phyloP scores from a whole-genome alignment of 176 grass and related monocot species.

The Oryza brachyantha region DNA sequence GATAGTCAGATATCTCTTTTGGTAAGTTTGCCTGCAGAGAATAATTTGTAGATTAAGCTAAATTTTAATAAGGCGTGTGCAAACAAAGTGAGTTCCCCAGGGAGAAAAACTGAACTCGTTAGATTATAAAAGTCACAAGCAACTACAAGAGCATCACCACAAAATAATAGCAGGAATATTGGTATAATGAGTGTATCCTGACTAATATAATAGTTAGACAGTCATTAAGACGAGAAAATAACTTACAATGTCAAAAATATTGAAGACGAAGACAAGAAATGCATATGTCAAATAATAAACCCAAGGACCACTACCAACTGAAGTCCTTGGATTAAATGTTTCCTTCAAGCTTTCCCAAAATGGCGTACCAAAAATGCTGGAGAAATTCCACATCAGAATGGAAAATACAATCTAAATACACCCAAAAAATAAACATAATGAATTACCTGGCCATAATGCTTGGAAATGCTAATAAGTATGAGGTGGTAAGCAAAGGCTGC shows the following conservation, averaged over 20 bases:
- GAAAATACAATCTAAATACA: not conserved
- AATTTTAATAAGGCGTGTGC: not conserved
- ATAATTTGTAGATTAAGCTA: constrained; percentile 30
- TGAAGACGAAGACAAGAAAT: constrained; percentile 86
- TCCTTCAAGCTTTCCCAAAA: constrained; percentile 82
- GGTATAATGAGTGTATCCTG: not conserved
- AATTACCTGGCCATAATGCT: constrained; percentile 87
- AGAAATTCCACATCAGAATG: constrained; percentile 47
- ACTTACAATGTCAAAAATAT: constrained; percentile 99
- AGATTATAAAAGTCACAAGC: not conserved
- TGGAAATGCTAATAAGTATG: constrained; percentile 90
- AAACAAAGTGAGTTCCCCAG: not conserved
- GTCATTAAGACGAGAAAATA: constrained; percentile 27
- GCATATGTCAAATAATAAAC: constrained; percentile 84
- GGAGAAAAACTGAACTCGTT: not conserved
- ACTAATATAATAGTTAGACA: not conserved
- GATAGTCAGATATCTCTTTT: constrained; percentile 95
- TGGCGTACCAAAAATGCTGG: constrained; percentile 69
- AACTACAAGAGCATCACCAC: not conserved
- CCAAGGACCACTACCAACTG: constrained; percentile 67
- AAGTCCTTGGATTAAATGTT: constrained; percentile 75
- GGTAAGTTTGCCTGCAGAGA: constrained; percentile 80
- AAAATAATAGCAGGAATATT: not conserved
- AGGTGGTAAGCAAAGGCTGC: constrained; percentile 88
- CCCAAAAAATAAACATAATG: not conserved